Base-by-base conservation (phyloP, 108 stramenopile species). In the Fistulifera pelliculosa region DNA sequence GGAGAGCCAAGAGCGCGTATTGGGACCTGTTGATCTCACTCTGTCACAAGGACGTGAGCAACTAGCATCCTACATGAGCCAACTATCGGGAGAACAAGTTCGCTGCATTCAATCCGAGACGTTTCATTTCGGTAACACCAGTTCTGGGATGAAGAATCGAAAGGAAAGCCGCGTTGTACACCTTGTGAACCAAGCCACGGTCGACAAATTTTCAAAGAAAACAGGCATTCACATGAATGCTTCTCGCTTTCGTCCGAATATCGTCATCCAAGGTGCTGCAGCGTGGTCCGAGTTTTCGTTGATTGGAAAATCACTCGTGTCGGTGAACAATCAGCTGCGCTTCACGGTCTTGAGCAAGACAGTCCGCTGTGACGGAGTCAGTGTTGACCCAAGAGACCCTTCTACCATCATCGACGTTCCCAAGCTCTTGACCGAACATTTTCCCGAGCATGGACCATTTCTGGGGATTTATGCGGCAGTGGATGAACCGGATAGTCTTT, bases 61-160 rank as follows among this genome's bases (percentile, higher is more conserved):
- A 61, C 47, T 75, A 38, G 70, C 74, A 18, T 14, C 38, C 11
- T 77, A 75, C 51, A 77, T 81, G 47, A 63, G 74, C 38, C 13
- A 73, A 6, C 17, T 65, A 51, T 75, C 70, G 22, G 67, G 74
- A 2, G 50, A 64, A 49, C 18, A 41, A 14, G 61, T 81, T 11
- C 31, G 47, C 0, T 80, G 79, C 42, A 72, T 80, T 15, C 40
- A 63, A 3, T 60, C 71, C 15, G 54, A 49, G 11, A 70, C 56
- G 0, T 71, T 72, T 61, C 80, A 81, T 54, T 81, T 81, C 68
- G 80, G 76, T 26, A 81, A 81, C 49, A 81, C 80, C 10, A 65
- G 66, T 15, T 74, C 74, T 17, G 76, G 80, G 14, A 57, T 61
- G 19, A 81, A 77, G 49, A 47, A 64, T 41, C 69, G 73, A 15